Evolutionary conservation across 2,329 filamentous ascomycete genomes (phyloP), one percentile per base, ranked within the genome.

Genomic region (Aspergillus fumigatus): DNA sequence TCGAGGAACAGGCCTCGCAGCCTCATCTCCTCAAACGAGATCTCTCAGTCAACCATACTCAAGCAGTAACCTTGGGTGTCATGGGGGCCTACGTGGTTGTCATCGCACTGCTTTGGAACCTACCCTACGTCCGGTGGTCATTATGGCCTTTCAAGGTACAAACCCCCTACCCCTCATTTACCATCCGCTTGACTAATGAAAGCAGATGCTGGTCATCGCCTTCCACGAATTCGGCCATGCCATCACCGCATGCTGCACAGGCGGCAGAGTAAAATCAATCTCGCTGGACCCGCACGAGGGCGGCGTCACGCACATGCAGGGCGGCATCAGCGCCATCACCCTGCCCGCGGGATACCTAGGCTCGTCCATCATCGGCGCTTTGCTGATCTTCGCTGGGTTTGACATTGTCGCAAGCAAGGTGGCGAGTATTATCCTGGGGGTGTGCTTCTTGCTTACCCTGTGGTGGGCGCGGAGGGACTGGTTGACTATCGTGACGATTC

Each of bases 391-490:
- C 66, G 89, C 87, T 69, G 89, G 89, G 23, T 92, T 92, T 73
- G 82, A 92, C 73, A 91, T 92, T 60, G 88, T 90, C 53, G 89
- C 89, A 3, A 88, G 84, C 76, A 92, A 92, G 72, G 73, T 92
- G n/a, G 88, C 88, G 19, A 90, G 86, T 65, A 82, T 92, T 53
- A 84, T 86, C 0, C 77, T 92, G 3, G 89, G 82, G 1, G 85
- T 86, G 3, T 90, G 88, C 69, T 92, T 92, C 67, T 70, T 92
- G 60, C 74, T 92, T n/a, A 91, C 87, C 0, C 74, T 92, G 3
- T 92, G 89, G 89, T 92, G 89, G 89, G 88, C 87, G 2, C 82
- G 88, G 61, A 84, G 81, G 65, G 88, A 92, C 70, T 92, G 88
- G 88, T 76, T 92, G 59, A 92, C 89, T 0, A 85, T 92, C 56